Percentiles rank a stretch among this genome's conserved stretches.
Evolutionary conservation across 2,329 filamentous ascomycete species (phyloP).

Genomic region (Fusarium pseudograminearum): DNA sequence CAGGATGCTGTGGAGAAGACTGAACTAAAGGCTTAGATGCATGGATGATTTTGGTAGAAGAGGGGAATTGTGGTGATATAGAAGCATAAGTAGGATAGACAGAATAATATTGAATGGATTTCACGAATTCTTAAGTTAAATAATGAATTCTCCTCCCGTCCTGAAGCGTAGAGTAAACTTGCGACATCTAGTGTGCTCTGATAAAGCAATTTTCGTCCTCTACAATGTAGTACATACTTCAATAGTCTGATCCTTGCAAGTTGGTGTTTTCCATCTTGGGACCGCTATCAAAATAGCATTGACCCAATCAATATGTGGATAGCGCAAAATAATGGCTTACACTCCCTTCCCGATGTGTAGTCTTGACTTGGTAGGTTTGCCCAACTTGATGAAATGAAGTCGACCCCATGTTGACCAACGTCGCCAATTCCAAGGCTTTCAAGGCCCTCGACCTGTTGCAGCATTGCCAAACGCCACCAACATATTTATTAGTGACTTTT

Average conservation of each 20-base stretch:
- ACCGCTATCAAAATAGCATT: background rate
- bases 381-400: background rate
- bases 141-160: too few species aligned
- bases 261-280: background rate
- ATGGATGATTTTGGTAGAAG: rapidly evolving
- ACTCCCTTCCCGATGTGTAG: background rate
- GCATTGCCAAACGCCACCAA: background rate
- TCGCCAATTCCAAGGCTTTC: background rate
- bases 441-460: background rate
- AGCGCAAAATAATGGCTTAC: background rate
- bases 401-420: background rate
- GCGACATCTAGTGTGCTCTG: background rate
- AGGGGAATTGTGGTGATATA: background rate
- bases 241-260: background rate
- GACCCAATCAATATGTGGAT: background rate
- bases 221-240: background rate
- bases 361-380: background rate
- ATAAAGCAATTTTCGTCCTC: background rate
- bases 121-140: too few species aligned
- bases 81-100: background rate
- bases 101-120: background rate
- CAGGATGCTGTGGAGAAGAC: constrained; percentile 5
- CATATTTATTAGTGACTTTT: background rate
- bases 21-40: background rate
- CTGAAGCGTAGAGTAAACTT: background rate